A percentile compares a stretch with the other conserved stretches of the same genome.
Conservation (phyloP, 2,329 filamentous ascomycete species). For the Phyllosticta ampelicida region DNA sequence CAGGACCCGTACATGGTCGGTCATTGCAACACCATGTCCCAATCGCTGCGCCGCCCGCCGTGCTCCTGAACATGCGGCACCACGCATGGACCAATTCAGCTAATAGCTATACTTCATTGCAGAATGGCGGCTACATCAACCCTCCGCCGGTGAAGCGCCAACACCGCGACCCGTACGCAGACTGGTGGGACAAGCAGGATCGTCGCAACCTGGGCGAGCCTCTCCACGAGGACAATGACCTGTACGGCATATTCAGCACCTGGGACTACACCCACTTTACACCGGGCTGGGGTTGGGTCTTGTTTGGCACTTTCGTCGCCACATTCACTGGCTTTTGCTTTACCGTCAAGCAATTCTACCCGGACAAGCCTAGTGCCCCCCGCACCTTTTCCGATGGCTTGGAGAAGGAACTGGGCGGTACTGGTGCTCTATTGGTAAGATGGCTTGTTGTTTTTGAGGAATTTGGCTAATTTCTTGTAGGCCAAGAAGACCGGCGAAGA, state of each 20-base stretch:
- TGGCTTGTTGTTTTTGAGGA: not conserved
- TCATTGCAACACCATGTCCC: constrained; percentile 13
- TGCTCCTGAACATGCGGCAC: not conserved
- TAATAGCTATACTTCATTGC: constrained; percentile 8
- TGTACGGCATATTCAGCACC: constrained; percentile 78
- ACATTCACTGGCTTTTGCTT: constrained; percentile 30
- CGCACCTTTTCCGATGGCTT: constrained; percentile 38
- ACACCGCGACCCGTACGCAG: constrained; percentile 82
- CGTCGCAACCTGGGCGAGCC: constrained; percentile 94
- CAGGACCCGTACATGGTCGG: constrained; percentile 58
- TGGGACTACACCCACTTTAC: constrained; percentile 81
- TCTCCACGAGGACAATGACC: constrained; percentile 91
- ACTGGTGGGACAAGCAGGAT: constrained; percentile 98
- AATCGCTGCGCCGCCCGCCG: not conserved
- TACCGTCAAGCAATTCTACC: constrained; percentile 31
- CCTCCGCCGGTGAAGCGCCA: constrained; percentile 73
- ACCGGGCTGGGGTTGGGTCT: constrained; percentile 58
- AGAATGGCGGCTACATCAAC: constrained; percentile 82
- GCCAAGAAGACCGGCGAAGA: constrained; percentile 16
- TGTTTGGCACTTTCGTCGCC: constrained; percentile 35
- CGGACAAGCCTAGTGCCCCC: constrained; percentile 36
- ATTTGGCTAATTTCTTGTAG: constrained; percentile 1
- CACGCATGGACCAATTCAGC: not conserved
- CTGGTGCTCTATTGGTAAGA: constrained; percentile 31
- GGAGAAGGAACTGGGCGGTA: constrained; percentile 38